Percentiles rank a stretch among this genome's conserved stretches.
These are phyloP conservation scores for Amphirosellinia nigrospora DNA, from an alignment of 495 filamentous ascomycete species.

Conservation along the genomic window DNA sequence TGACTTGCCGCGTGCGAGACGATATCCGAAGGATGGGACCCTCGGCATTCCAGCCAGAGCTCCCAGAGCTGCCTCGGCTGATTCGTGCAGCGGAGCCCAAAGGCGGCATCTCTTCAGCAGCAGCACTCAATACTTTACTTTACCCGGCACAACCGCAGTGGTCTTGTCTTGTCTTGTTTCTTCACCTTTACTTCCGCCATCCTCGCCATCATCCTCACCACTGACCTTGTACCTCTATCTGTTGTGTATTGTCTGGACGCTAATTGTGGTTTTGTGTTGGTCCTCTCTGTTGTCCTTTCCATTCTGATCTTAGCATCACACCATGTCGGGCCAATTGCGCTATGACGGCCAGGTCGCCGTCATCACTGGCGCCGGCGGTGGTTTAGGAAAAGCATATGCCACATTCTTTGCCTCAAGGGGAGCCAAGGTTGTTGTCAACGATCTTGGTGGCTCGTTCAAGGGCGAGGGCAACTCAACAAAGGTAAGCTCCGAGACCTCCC, in stretches of 20 bases:
- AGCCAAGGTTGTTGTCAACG: constrained; percentile 97
- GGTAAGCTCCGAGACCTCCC: constrained; percentile 54
- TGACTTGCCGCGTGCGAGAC: constrained; percentile 15
- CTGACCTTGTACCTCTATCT: not conserved
- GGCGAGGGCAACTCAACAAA: constrained; percentile 89
- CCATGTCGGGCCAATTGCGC: constrained; percentile 78
- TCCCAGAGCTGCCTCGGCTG: constrained; percentile 41
- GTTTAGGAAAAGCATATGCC: constrained; percentile 91
- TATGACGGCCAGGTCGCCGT: constrained; percentile 97
- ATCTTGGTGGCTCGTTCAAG: constrained; percentile 91
- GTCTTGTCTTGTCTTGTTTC: not conserved
- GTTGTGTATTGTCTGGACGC: not conserved
- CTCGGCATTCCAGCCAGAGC: constrained; percentile 44
- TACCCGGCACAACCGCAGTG: constrained; percentile 19
- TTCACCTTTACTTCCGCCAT: constrained; percentile 12
- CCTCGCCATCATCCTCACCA: not conserved
- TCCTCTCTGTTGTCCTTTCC: constrained; percentile 10
- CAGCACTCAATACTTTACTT: constrained; percentile 28
- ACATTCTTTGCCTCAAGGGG: constrained; percentile 90
- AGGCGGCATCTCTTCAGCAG: constrained; percentile 34
- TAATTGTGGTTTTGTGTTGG: not conserved
- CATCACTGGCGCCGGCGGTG: constrained; percentile 95
- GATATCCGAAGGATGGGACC: constrained; percentile 16
- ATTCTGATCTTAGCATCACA: constrained; percentile 35
- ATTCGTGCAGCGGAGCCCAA: constrained; percentile 37